Base-by-base conservation (phyloP, 2,329 filamentous ascomycete genomes). In the Cytospora chrysosperma region DNA sequence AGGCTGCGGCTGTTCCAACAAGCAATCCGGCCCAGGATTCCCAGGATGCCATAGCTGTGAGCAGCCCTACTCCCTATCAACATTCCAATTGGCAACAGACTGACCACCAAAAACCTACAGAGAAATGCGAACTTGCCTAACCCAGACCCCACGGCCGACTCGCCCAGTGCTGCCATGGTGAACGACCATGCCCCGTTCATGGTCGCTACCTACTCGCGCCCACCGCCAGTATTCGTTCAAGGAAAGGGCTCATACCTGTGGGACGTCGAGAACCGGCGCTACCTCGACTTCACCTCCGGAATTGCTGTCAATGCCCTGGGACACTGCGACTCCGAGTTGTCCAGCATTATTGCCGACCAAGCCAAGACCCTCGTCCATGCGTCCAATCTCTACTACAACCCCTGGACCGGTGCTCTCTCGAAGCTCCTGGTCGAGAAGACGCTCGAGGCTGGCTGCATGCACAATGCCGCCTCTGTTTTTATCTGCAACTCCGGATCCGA, bases 301-400 rank as follows among this genome's bases (percentile, higher is more conserved):
- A 99, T 99, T 73, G 95, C 95, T 19, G 95, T 99, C 74, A 97
- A 94, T 77, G 88, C 90, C 26, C 82, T 99, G 37, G 95, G 95
- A 12, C 95, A 99, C 74, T 93, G 91, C 72, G 93, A 99, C 71
- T 83, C 88, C 5, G 91, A 90, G 70, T 85, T 97, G 69, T 81
- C 86, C 55, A 82, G 86, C 72, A 82, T 97, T 57, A 81, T 98
- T 67, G 84, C 88, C 13, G 85, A 96, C 69, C 92, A 96, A 86
- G 83, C 88, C 32, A 82, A 89, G 72, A 93, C 88, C 9, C 85
- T 99, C 56, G 85, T 97, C 62, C 95, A 99, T 77, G 90, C 91
- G 54, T 97, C 93, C 13, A 99, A 99, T 76, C 85, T 99, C 24
- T 99, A 98, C 83, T 91, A 97, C 78, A 99, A 98, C 78, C 89